Conservation (phyloP, 2,329 filamentous ascomycete species). For the Colletotrichum simmondsii region DNA sequence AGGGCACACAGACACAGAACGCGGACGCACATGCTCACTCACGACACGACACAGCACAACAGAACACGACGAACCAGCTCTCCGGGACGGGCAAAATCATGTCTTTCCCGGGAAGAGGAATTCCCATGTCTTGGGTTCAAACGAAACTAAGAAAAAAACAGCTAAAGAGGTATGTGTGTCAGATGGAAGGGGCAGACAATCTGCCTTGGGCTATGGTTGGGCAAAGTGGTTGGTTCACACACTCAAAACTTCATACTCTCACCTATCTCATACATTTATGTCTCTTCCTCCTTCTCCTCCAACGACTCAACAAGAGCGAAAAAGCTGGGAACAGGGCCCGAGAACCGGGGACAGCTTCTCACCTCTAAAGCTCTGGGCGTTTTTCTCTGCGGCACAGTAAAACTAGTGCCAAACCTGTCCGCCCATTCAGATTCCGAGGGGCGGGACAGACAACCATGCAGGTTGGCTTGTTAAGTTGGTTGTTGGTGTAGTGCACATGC, state of each 20-base stretch:
- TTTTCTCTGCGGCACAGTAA: background rate
- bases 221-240: background rate
- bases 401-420: background rate
- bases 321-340: slow-evolving; percentile 12
- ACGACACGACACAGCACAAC: too few species aligned
- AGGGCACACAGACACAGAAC: background rate
- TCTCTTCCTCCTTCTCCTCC: background rate
- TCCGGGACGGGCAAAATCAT: slow-evolving; percentile 6
- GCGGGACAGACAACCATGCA: background rate
- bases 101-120: background rate
- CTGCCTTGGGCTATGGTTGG: background rate
- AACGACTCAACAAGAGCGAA: too few species aligned
- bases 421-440: background rate
- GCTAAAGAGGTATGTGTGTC: background rate
- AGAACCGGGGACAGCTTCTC: background rate
- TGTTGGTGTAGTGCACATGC: background rate
- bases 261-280: background rate
- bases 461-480: background rate
- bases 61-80: slow-evolving; percentile 9
- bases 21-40: background rate
- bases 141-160: background rate
- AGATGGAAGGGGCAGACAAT: background rate
- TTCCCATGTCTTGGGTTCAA: background rate
- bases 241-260: background rate
- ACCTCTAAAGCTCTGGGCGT: too few species aligned